A percentile compares a stretch with the other conserved stretches of the same genome.
These are phyloP conservation scores for Ceratocystis destructans DNA, from an alignment of 2,329 filamentous ascomycete genomes.

Conservation along the genomic window DNA sequence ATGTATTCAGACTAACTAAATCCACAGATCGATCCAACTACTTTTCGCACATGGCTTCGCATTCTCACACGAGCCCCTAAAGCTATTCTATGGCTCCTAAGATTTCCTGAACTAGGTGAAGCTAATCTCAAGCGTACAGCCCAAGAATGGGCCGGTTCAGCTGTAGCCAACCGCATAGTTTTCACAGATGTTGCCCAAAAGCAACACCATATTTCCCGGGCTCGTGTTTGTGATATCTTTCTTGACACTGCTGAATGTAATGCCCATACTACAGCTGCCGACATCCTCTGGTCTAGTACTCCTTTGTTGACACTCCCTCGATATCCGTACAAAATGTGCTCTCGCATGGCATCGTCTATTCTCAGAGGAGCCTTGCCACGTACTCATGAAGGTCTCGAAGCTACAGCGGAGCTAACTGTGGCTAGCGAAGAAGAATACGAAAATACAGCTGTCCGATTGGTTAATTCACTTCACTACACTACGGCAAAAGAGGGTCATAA, in stretches of 20 bases:
- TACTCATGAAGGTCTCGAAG: slow-evolving; percentile 48
- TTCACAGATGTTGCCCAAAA: slow-evolving; percentile 98
- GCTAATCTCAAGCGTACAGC: slow-evolving; percentile 71
- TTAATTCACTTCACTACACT: slow-evolving; percentile 47
- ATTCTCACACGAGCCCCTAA: slow-evolving; percentile 78
- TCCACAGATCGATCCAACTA: slow-evolving; percentile 80
- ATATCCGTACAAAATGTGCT: slow-evolving; percentile 98
- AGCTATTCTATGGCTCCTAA: slow-evolving; percentile 85
- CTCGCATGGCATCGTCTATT: slow-evolving; percentile 92
- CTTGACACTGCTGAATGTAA: slow-evolving; percentile 97
- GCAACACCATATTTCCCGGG: slow-evolving; percentile 80
- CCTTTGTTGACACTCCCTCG: slow-evolving; percentile 80
- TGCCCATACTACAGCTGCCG: slow-evolving; percentile 91
- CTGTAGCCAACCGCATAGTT: slow-evolving; percentile 73
- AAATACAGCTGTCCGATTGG: slow-evolving; percentile 55
- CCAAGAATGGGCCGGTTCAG: slow-evolving; percentile 64
- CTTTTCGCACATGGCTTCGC: slow-evolving; percentile 87
- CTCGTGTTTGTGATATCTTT: slow-evolving; percentile 84
- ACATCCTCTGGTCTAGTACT: slow-evolving; percentile 92
- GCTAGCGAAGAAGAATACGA: slow-evolving; percentile 73
- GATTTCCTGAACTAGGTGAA: slow-evolving; percentile 89
- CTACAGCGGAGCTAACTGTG: slow-evolving; percentile 64
- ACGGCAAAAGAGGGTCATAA: slow-evolving; percentile 33
- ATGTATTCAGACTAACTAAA: background rate
- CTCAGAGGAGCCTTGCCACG: slow-evolving; percentile 76